phyloP scores from a whole-genome alignment of 352 stramenopile species.

The Plasmopara muralis region DNA sequence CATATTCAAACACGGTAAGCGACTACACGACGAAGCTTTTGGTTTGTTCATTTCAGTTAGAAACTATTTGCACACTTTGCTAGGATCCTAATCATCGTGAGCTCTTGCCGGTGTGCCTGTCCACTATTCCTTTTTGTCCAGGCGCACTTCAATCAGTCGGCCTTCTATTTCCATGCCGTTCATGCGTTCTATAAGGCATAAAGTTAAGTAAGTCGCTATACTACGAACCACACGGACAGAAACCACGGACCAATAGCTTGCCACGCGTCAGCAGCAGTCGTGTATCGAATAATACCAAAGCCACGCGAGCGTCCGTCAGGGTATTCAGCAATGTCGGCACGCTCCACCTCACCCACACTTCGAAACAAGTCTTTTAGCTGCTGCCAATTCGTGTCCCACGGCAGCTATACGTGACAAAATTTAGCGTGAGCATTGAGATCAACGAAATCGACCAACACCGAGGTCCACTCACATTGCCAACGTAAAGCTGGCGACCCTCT shows the following conservation, averaged over 20 bases:
- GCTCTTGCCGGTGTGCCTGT: conserved; percentile 2
- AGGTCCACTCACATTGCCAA: conserved; percentile 55
- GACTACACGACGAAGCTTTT: not conserved
- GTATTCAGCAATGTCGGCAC: conserved; percentile 47
- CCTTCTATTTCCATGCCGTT: conserved; percentile 64
- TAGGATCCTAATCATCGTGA: conserved; percentile 11
- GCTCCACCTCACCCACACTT: conserved; percentile 61
- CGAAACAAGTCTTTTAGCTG: conserved; percentile 62
- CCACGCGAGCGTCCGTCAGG: conserved; percentile 58
- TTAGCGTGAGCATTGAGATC: not conserved
- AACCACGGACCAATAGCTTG: conserved; percentile 55
- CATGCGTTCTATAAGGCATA: conserved; percentile 35
- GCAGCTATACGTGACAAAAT: conserved; percentile 32
- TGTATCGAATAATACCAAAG: conserved; percentile 67
- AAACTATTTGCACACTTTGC: conserved; percentile 11
- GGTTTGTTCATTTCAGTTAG: not conserved
- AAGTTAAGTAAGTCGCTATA: not conserved
- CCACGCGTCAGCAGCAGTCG: conserved; percentile 35
- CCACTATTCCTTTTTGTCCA: conserved; percentile 47
- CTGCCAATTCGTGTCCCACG: conserved; percentile 63
- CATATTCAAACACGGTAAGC: not conserved
- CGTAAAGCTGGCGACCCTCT: conserved; percentile 51
- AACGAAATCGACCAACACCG: not conserved
- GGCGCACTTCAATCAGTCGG: conserved; percentile 55
- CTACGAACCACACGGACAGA: not conserved